Evolutionary conservation across 148 eudicot genomes (phyloP).

Genomic region (Amaranthus palmeri): DNA sequence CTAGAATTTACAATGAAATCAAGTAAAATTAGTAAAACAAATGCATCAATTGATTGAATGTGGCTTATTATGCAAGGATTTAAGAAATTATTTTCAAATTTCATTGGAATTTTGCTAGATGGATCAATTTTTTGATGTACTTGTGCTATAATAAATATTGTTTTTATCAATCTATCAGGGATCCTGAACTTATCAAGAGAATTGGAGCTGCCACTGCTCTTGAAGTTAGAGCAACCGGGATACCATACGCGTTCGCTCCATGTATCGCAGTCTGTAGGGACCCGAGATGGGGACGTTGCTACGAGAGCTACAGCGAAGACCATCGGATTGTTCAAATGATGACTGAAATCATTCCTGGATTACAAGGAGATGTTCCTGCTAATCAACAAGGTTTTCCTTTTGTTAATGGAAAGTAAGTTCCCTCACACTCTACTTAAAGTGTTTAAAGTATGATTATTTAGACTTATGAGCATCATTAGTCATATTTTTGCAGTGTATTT

Average conservation of each 20-base stretch:
- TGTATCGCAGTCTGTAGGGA: slow-evolving; percentile 85
- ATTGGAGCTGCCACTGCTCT: slow-evolving; percentile 84
- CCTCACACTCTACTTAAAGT: background rate
- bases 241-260: slow-evolving; percentile 71
- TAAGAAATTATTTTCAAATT: too few relatives aligned
- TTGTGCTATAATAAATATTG: too few relatives aligned
- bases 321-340: slow-evolving; percentile 61
- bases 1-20: too few relatives aligned
- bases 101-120: too few relatives aligned
- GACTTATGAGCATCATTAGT: too few relatives aligned
- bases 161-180: slow-evolving; percentile 26
- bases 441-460: too few relatives aligned
- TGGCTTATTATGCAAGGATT: too few relatives aligned
- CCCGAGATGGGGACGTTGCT: slow-evolving; percentile 90
- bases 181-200: slow-evolving; percentile 60
- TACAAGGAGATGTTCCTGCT: slow-evolving; percentile 74
- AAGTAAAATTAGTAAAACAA: too few relatives aligned
- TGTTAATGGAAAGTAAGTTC: slow-evolving; percentile 59
- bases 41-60: too few relatives aligned
- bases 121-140: too few relatives aligned
- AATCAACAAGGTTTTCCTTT: slow-evolving; percentile 51
- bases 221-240: slow-evolving; percentile 74
- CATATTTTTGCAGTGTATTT: too few relatives aligned
- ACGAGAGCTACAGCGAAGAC: slow-evolving; percentile 86
- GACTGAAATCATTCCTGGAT: slow-evolving; percentile 82